Conservation (phyloP, 805 yeast species). For the Zygotorulaspora chibaensis region DNA sequence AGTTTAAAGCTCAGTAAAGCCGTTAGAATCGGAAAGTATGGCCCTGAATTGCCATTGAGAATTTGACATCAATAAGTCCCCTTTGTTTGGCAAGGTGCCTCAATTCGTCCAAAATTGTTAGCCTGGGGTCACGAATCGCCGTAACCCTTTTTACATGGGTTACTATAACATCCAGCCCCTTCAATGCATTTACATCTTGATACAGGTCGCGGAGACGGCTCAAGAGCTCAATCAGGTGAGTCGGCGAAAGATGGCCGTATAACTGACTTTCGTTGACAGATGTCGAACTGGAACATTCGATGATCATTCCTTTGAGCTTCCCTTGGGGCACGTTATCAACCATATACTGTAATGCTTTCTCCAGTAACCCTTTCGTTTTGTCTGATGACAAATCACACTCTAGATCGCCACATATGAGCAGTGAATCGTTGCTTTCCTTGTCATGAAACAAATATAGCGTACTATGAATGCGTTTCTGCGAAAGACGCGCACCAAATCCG, state of each 20-base stretch:
- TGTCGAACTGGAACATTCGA: slow-evolving; percentile 71
- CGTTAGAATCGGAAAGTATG: slow-evolving; percentile 12
- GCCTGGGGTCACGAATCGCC: slow-evolving; percentile 50
- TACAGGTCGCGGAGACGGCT: slow-evolving; percentile 36
- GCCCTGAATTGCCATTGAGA: slow-evolving; percentile 31
- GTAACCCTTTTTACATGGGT: slow-evolving; percentile 49
- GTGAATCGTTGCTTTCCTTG: slow-evolving; percentile 28
- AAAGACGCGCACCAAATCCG: slow-evolving; percentile 37
- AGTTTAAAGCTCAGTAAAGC: background rate
- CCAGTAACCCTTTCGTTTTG: slow-evolving; percentile 26
- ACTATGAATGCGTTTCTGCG: slow-evolving; percentile 32
- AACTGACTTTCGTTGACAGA: slow-evolving; percentile 44
- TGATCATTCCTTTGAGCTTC: slow-evolving; percentile 50
- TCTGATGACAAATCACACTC: slow-evolving; percentile 53
- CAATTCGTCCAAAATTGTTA: slow-evolving; percentile 47
- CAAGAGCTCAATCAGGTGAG: slow-evolving; percentile 56
- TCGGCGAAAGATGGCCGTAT: slow-evolving; percentile 81
- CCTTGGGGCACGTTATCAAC: slow-evolving; percentile 42
- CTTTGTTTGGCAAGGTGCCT: slow-evolving; percentile 38
- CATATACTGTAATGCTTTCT: slow-evolving; percentile 52
- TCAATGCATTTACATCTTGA: slow-evolving; percentile 38
- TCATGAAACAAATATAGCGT: slow-evolving; percentile 58
- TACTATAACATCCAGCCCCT: slow-evolving; percentile 37
- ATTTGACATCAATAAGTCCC: slow-evolving; percentile 12
- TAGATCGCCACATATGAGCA: slow-evolving; percentile 78